Evolutionary conservation across 352 stramenopile species (phyloP).

Genomic region (Phytophthora tentaculata): DNA sequence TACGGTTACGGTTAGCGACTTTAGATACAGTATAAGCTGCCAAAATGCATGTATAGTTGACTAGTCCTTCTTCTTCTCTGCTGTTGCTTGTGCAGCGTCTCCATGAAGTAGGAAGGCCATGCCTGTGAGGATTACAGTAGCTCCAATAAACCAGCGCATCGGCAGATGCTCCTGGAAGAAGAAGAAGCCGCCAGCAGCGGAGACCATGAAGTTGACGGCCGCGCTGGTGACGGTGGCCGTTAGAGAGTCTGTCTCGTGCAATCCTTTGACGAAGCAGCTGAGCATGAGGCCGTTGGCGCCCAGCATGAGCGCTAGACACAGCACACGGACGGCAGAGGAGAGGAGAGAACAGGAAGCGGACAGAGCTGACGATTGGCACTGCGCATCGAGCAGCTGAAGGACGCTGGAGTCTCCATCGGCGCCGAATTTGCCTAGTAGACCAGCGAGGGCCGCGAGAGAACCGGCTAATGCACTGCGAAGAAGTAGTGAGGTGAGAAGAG

Average conservation of each 20-base stretch:
- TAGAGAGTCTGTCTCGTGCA: conserved; percentile 88
- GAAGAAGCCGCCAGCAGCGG: conserved; percentile 57
- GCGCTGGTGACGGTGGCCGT: conserved; percentile 86
- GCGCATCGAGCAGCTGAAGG: conserved; percentile 31
- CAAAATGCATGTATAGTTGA: conserved; percentile 6
- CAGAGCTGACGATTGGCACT: conserved; percentile 27
- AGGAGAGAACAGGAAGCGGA: conserved; percentile 26
- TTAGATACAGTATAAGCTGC: conserved; percentile 17
- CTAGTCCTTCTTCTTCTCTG: conserved; percentile 34
- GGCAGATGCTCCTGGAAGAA: conserved; percentile 79
- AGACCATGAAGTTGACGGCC: conserved; percentile 84
- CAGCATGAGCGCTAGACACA: conserved; percentile 77
- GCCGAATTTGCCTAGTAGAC: conserved; percentile 68
- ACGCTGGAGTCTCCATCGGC: conserved; percentile 39
- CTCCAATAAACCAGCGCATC: conserved; percentile 78
- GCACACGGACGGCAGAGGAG: conserved; percentile 39
- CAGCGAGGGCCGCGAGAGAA: conserved; percentile 56
- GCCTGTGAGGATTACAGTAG: conserved; percentile 72
- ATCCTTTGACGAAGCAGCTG: conserved; percentile 78
- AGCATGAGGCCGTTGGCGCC: conserved; percentile 79
- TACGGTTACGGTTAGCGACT: conserved; percentile 11
- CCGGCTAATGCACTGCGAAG: conserved; percentile 56
- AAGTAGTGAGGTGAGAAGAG: neutral
- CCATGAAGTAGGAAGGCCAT: conserved; percentile 76
- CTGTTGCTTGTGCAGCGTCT: conserved; percentile 27